A percentile compares a stretch with the other conserved stretches of the same genome.
Evolutionary conservation across 345 rosid species (phyloP).

Genomic region (Durio zibethinus): DNA sequence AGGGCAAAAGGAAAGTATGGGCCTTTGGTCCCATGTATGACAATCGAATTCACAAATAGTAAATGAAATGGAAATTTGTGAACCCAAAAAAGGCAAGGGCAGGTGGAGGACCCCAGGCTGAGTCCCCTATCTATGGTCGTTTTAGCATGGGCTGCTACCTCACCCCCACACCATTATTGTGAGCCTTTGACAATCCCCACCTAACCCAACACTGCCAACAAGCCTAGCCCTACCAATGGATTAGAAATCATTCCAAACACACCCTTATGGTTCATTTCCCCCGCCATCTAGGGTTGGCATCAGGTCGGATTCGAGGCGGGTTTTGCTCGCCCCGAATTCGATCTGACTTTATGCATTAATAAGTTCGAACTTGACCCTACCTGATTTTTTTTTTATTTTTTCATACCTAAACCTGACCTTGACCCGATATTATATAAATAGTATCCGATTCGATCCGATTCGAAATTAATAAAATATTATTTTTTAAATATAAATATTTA

Average conservation of each 20-base stretch:
- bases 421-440: no score
- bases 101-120: constrained; percentile 17
- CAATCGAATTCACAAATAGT: not conserved
- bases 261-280: constrained; percentile 26
- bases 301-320: no score
- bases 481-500: no score
- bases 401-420: no score
- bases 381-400: no score
- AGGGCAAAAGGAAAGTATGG: constrained; percentile 13
- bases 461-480: no score
- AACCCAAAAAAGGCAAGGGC: not conserved
- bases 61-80: not conserved
- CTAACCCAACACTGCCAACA: constrained; percentile 13
- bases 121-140: constrained; percentile 10
- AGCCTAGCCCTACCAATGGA: not conserved
- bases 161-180: constrained; percentile 20
- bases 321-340: no score
- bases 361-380: no score
- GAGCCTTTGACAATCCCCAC: constrained; percentile 14
- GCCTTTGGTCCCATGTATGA: constrained; percentile 10
- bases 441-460: no score
- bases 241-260: constrained; percentile 13
- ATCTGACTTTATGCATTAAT: no score
- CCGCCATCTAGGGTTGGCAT: no score
- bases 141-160: constrained; percentile 34